Evolutionary conservation across 306 rosid species (phyloP).

Genomic region (Cucumis cinereus): DNA sequence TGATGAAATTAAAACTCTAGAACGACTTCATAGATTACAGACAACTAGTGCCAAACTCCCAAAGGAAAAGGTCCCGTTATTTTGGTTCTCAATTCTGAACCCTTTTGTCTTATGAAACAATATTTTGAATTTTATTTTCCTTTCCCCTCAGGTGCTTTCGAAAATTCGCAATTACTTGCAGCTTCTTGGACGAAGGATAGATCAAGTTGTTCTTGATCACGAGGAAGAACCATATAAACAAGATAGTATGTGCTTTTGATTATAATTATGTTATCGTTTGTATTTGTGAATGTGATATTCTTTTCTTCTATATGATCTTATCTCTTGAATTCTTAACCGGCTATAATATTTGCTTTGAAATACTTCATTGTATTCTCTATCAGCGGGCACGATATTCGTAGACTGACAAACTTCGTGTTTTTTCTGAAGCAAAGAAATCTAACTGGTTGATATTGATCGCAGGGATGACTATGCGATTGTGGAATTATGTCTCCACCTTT

Average conservation of each 20-base stretch:
- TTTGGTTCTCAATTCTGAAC: not conserved
- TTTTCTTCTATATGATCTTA: not conserved
- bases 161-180: conserved; percentile 84
- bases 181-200: conserved; percentile 92
- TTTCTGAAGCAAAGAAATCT: not conserved
- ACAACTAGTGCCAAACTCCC: conserved; percentile 90
- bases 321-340: not conserved
- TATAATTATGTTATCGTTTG: not conserved
- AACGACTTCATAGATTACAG: conserved; percentile 84
- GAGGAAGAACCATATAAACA: conserved; percentile 77
- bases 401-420: not conserved
- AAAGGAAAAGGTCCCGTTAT: conserved; percentile 56
- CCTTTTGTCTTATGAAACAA: not conserved
- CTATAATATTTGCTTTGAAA: not conserved
- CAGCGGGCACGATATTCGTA: not conserved
- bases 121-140: not conserved
- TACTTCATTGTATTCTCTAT: not conserved
- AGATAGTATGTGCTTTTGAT: conserved; percentile 58
- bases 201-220: conserved; percentile 67
- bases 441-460: conserved; percentile 2
- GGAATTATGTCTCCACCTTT: conserved; percentile 95
- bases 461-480: conserved; percentile 93
- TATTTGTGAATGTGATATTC: not conserved
- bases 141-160: conserved; percentile 57
- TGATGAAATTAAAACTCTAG: conserved; percentile 69